These are phyloP conservation scores for Hortiboletus flavorubellus DNA, from an alignment of 768 basidiomycete species.

Conservation along the genomic window DNA sequence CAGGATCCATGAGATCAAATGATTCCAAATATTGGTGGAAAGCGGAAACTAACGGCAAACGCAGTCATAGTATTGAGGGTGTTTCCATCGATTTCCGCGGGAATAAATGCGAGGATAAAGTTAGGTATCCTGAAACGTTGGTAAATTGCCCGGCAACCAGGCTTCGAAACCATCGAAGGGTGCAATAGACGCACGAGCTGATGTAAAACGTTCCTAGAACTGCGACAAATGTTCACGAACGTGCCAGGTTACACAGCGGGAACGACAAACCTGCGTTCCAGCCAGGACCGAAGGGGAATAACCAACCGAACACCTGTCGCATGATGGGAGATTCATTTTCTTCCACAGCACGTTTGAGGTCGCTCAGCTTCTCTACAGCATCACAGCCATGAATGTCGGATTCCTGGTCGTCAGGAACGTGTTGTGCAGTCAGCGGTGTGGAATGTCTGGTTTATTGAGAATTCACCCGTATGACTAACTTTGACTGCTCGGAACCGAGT, in stretches of 20 bases:
- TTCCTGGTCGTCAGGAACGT: conserved; percentile 32
- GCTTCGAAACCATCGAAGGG: conserved; percentile 13
- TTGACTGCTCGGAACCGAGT: conserved; percentile 17
- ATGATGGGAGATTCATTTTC: conserved; percentile 67
- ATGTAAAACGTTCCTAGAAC: conserved; percentile 94
- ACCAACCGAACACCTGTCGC: conserved; percentile 72
- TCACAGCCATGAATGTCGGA: conserved; percentile 42
- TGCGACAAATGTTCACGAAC: conserved; percentile 27
- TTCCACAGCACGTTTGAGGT: conserved; percentile 60
- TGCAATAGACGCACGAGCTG: conserved; percentile 69
- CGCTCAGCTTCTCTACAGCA: conserved; percentile 45
- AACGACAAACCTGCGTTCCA: conserved; percentile 66
- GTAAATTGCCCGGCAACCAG: conserved; percentile 17
- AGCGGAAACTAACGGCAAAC: conserved; percentile 63
- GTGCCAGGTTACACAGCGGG: conserved; percentile 9
- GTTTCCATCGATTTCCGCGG: conserved; percentile 77
- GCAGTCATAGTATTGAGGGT: conserved; percentile 94
- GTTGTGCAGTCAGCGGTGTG: conserved; percentile 9
- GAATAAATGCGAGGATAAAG: conserved; percentile 92
- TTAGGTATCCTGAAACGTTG: conserved; percentile 71
- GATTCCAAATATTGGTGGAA: conserved; percentile 8
- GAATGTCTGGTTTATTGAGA: conserved; percentile 3
- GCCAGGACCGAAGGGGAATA: conserved; percentile 89
- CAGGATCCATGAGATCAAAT: conserved; percentile 18
- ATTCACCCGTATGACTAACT: conserved; percentile 32